A percentile compares a stretch with the other conserved stretches of the same genome.
Conservation (phyloP, 345 rosid species). For the Sisymbrium irio region DNA sequence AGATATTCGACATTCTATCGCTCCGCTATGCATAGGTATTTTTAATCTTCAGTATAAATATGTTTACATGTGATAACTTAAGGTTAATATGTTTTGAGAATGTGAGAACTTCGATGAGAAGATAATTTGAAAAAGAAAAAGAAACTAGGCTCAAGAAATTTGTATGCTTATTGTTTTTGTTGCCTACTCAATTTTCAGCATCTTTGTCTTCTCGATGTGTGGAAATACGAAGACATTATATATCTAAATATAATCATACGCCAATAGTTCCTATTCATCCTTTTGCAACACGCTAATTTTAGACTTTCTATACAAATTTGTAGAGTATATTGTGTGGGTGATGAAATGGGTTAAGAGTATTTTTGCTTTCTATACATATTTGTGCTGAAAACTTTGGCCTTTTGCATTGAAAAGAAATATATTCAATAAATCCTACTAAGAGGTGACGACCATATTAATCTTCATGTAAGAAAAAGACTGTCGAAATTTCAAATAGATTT, state of each 20-base stretch:
- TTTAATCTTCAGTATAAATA: neutral
- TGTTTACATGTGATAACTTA: neutral
- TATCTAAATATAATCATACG: neutral
- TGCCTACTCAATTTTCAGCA: slow-evolving; percentile 28
- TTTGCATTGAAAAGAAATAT: neutral
- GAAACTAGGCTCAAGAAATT: slow-evolving; percentile 1
- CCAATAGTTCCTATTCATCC: neutral
- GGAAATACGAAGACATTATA: neutral
- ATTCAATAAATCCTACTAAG: neutral
- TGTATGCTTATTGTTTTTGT: slow-evolving; percentile 2
- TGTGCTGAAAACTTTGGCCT: no score
- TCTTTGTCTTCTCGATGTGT: slow-evolving; percentile 38
- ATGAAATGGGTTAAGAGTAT: no score
- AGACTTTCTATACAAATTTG: neutral
- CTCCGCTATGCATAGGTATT: neutral
- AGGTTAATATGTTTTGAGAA: slow-evolving; percentile 30
- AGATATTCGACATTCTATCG: slow-evolving; percentile 44
- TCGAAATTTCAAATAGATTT: neutral
- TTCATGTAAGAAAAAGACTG: no score
- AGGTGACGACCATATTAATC: neutral
- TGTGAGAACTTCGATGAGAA: slow-evolving; percentile 52
- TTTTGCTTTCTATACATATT: no score
- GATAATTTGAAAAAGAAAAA: neutral
- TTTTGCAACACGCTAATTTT: neutral
- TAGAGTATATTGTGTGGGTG: no score